Base-by-base conservation (phyloP, 2,329 filamentous ascomycete species). In the Claviceps monticola region DNA sequence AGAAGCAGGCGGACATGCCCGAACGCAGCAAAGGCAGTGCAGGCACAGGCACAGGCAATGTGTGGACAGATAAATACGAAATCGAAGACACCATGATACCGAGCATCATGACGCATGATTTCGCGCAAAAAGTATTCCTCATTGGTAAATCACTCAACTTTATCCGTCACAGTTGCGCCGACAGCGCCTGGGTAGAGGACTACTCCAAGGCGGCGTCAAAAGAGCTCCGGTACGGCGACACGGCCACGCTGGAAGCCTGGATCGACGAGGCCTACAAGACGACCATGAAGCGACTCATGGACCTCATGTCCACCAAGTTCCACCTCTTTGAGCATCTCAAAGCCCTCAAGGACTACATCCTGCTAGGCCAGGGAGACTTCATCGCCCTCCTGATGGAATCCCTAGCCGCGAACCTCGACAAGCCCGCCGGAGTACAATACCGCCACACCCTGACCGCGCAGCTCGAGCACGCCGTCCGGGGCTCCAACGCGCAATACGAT, bases 121-220 rank as follows among this genome's bases (percentile, higher is more conserved):
- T 98, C 68, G 89, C 93, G 0, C 88, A 93, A 59, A 96, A 96
- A 63, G 88, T 98, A 5, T 97, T 97, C 61, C 72, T 98, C 7
- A 98, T 98, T 59, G 93, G 93, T 52, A 98, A 98, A 67, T 95
- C 90, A 4, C 76, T 98, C 51, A 98, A 98, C 67, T 98, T 98
- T 68, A 96, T 98, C 64, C 84, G 93, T 23, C 90, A 96, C 67
- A 91, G 89, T 58, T 98, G 93, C 64, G 85, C 85, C 8, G 94
- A 98, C 65, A 88, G 89, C 23, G 81, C 84, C 36, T 98, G 93
- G 93, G 93, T 98, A 1, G 90, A 96, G 62, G 83, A 83, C 36
- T 97, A 98, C 68, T 95, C 90, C 29, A 95, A 94, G 64, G 84
- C 83, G 48, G 86, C 90, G 1, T 95, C 90, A 9, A 94, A 93